Base-by-base conservation (phyloP, 176 grass and related monocot genomes). In the Oryza punctata region DNA sequence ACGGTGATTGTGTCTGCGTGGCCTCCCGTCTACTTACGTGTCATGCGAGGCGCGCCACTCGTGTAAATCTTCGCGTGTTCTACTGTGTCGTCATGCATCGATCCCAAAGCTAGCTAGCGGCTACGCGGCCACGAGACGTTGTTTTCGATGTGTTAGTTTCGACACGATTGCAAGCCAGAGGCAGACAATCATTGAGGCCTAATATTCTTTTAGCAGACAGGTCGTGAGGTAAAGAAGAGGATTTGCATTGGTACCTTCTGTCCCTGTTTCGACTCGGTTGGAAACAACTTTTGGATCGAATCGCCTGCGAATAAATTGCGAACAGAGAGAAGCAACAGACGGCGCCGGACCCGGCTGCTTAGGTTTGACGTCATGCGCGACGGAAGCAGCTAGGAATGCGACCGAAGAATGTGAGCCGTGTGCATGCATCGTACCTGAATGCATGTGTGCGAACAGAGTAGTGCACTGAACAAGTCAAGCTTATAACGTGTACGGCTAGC, bases 291-390 rank as follows among this genome's bases (percentile, higher is more conserved):
- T 52, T 52, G 49, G 15, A 16, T 52, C 49, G 35, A 68, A 35
- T 33, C 65, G 63, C 5, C 64, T 10, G 65, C 65, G 9, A 10
- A n/a, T n/a, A n/a, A 41, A 41, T 11, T 15, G 27, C 27, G 0
- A 68, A 37, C 3, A 38, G 6, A 70, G 35, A 11, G 35, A 24
- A 70, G n/a, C 65, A 32, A 6, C 40, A 46, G 6, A 54, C 18
- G 50, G 16, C 50, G 18, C 16, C 50, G 7, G 1, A 12, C n/a
- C 10, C 24, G 32, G 24, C 47, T 21, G 54, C 29, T 69, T 35
- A 57, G 6, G 38, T 73, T 81, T 68, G 59, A 81, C 70, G 77
- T 79, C 67, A 65, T 49, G 27, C 38, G 26, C 57, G 38, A 65
- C 14, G 83, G 43, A 63, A 85, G 75, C 75, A 65, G 5, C 4